Conservation (phyloP, 176 grass and related monocot genomes). For the Urochloa ruziziensis region DNA sequence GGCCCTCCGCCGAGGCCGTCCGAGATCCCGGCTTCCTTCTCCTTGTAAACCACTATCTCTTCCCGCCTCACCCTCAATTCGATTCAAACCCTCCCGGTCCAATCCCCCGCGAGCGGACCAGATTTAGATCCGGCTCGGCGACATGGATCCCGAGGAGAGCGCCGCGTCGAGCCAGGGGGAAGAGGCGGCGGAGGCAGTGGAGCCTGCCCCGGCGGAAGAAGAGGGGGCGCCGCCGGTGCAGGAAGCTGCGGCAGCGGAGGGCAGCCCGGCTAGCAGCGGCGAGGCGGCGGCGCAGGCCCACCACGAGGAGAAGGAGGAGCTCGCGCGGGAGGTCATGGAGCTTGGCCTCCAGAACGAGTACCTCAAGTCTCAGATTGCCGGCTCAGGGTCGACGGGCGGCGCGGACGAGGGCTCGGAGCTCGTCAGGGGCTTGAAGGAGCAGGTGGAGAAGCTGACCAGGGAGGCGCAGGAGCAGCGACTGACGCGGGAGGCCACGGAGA, state of each 20-base stretch:
- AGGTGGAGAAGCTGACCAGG: slow-evolving; percentile 59
- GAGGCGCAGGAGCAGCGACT: slow-evolving; percentile 68
- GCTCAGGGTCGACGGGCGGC: not conserved
- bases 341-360: slow-evolving; percentile 65
- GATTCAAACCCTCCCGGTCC: not conserved
- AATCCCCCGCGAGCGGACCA: slow-evolving; percentile 21
- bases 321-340: slow-evolving; percentile 52
- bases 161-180: slow-evolving; percentile 17
- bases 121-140: slow-evolving; percentile 38
- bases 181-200: not conserved
- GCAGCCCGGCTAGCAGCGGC: not conserved
- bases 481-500: slow-evolving; percentile 73
- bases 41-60: slow-evolving; percentile 6
- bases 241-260: not conserved
- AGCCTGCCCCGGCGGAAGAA: not conserved
- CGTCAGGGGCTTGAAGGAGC: slow-evolving; percentile 54
- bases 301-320: slow-evolving; percentile 39
- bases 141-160: slow-evolving; percentile 55
- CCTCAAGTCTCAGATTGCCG: slow-evolving; percentile 57
- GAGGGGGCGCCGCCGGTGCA: not conserved
- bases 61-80: not conserved
- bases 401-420: slow-evolving; percentile 21
- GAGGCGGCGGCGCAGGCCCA: slow-evolving; percentile 27
- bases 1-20: not conserved
- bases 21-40: not conserved